Percentiles rank a stretch among this genome's conserved stretches.
phyloP scores from a whole-genome alignment of 306 rosid genomes.

The Luffa acutangula region DNA sequence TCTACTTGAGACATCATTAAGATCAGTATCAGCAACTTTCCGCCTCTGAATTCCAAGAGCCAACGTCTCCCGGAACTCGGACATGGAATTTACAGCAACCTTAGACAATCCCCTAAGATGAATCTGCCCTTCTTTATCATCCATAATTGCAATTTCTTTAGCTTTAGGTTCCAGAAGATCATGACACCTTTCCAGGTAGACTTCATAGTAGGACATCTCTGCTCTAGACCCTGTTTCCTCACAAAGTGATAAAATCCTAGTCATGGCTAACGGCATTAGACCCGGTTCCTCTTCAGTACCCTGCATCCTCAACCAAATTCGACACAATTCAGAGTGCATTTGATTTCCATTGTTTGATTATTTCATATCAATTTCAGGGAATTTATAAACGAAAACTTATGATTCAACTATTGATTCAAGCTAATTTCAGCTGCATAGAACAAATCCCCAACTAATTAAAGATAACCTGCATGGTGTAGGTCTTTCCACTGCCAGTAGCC shows the following conservation, averaged over 20 bases:
- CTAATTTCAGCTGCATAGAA: background rate
- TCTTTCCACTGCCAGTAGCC: slow-evolving; percentile 95
- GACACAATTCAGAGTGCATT: background rate
- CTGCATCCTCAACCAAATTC: slow-evolving; percentile 32
- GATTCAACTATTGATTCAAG: background rate
- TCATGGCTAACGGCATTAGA: slow-evolving; percentile 67
- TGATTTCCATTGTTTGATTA: background rate
- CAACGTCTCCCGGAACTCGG: slow-evolving; percentile 50
- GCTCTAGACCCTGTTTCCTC: slow-evolving; percentile 40
- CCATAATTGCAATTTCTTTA: slow-evolving; percentile 64
- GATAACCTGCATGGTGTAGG: slow-evolving; percentile 86
- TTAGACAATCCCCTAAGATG: slow-evolving; percentile 77
- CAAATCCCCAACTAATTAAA: background rate
- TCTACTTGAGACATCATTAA: slow-evolving; percentile 90
- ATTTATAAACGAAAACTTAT: background rate
- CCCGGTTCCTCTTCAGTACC: slow-evolving; percentile 77
- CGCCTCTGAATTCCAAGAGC: slow-evolving; percentile 61
- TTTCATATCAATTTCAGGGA: background rate
- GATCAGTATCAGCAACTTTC: slow-evolving; percentile 72
- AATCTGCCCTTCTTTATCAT: slow-evolving; percentile 76
- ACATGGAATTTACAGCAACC: slow-evolving; percentile 45
- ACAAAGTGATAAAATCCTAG: slow-evolving; percentile 46
- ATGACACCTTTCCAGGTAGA: slow-evolving; percentile 79
- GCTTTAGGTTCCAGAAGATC: slow-evolving; percentile 75
- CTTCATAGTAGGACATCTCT: slow-evolving; percentile 78